These are phyloP conservation scores for Pistacia atlantica DNA, from an alignment of 345 rosid species.

Conservation along the genomic window DNA sequence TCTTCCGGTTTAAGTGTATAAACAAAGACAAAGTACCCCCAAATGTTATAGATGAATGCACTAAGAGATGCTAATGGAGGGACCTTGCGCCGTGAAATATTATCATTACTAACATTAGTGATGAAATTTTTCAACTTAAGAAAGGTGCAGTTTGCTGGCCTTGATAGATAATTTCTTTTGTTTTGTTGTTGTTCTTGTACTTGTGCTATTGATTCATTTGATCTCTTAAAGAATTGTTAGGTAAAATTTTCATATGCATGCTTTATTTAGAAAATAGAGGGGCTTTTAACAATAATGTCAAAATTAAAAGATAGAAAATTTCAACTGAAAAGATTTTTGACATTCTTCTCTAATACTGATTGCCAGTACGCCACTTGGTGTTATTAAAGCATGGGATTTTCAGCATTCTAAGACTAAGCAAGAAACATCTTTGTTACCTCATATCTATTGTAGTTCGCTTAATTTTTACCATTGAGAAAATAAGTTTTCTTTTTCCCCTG, in stretches of 20 bases:
- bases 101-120: neutral
- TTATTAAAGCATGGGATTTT: neutral
- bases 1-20: neutral
- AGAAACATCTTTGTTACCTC: neutral
- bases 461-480: neutral
- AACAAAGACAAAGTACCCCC: no score
- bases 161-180: neutral
- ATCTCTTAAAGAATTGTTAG: neutral
- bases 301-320: neutral
- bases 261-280: neutral
- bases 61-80: neutral
- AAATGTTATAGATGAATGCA: neutral
- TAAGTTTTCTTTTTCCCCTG: no score
- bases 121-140: neutral
- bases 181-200: neutral
- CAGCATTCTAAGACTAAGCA: neutral
- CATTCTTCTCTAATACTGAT: neutral
- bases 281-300: neutral
- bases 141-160: neutral
- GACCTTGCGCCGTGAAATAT: neutral
- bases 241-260: neutral
- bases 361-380: neutral
- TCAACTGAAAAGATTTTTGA: neutral
- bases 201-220: slow-evolving; percentile 2
- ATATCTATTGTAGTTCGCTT: neutral